Percentiles rank a stretch among this genome's conserved stretches.
Evolutionary conservation across 768 basidiomycete species (phyloP).

Genomic region (Chalciporus pseudorubinellus): DNA sequence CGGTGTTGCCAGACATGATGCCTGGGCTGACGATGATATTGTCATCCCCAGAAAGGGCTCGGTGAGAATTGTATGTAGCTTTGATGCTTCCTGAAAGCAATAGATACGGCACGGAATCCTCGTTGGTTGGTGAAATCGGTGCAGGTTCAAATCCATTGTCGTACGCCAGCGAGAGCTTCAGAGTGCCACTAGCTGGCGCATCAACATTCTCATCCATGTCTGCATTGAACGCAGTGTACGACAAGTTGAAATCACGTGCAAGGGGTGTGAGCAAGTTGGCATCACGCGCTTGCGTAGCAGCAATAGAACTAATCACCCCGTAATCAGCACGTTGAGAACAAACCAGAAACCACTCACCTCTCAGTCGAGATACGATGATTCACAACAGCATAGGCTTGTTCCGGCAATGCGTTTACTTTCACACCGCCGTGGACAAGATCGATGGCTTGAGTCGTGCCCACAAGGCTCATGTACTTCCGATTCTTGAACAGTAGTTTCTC

Average conservation of each 20-base stretch:
- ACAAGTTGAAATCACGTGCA: conserved; percentile 53
- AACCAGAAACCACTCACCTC: conserved; percentile 37
- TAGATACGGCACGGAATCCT: conserved; percentile 37
- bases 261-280: conserved; percentile 41
- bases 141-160: conserved; percentile 58
- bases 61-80: conserved; percentile 53
- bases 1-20: conserved; percentile 59
- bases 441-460: conserved; percentile 75
- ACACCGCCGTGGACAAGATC: conserved; percentile 68
- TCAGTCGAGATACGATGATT: conserved; percentile 69
- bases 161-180: conserved; percentile 51
- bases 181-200: conserved; percentile 40
- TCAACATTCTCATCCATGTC: conserved; percentile 32
- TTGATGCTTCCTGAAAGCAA: conserved; percentile 66
- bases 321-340: background rate
- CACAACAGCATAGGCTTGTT: conserved; percentile 63
- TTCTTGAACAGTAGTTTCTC: conserved; percentile 46
- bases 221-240: conserved; percentile 56
- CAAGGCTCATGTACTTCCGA: conserved; percentile 41
- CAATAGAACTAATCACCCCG: conserved; percentile 32
- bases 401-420: conserved; percentile 79
- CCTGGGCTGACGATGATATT: conserved; percentile 45
- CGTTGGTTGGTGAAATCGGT: conserved; percentile 50
- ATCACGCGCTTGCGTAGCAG: conserved; percentile 44
- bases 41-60: conserved; percentile 34